Evolutionary conservation across 2,329 filamentous ascomycete species (phyloP), one percentile per base, ranked within the genome.

Genomic region (Albifimbria verrucaria): DNA sequence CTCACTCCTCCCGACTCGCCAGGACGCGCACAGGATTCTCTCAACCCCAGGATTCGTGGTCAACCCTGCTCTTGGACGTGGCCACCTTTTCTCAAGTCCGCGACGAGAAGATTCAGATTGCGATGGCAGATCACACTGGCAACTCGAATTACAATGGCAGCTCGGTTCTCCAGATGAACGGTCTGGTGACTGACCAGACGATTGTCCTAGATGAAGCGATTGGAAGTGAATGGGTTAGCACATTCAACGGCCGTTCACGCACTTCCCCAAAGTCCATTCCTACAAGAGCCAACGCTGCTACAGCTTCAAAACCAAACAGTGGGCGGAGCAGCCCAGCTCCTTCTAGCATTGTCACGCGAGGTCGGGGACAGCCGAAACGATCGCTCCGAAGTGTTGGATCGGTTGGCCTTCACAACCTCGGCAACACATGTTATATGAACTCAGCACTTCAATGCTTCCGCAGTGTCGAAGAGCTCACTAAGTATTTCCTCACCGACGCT

Each of bases 401-500:
- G 41, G 89, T 92, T 42, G 94, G 94, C 28, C 76, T 99, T 50
- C 85, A 83, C 58, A 99, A 99, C 65, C 76, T 99, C 15, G 94
- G 94, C 48, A 99, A 99, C 65, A 97, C 94, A 0, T 99, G 94
- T 72, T 99, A 99, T 74, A 97, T 97, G 92, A 97, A 97, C 71
- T 96, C 93, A 21, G 94, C 94, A 10, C 77, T 97, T 51, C 94
- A 99, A 68, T 99, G 94, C 68, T 84, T 99, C 49, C 86, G 93
- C 49, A 95, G 90, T 62, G 92, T 97, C 0, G 90, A 96, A 66
- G 94, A 99, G 70, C 75, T 99, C 58, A 93, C 91, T 5, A 87
- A 92, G 64, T 99, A 96, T 70, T 97, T 99, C 70, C 72, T 97
- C 48, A 79, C 82, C 49, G 81, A 86, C 54, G 81, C 87, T 56